Evolutionary conservation across 139 green algal genomes (phyloP), one percentile per base, ranked within the genome.

Genomic region (Chlamydomonas sphaeroides): DNA sequence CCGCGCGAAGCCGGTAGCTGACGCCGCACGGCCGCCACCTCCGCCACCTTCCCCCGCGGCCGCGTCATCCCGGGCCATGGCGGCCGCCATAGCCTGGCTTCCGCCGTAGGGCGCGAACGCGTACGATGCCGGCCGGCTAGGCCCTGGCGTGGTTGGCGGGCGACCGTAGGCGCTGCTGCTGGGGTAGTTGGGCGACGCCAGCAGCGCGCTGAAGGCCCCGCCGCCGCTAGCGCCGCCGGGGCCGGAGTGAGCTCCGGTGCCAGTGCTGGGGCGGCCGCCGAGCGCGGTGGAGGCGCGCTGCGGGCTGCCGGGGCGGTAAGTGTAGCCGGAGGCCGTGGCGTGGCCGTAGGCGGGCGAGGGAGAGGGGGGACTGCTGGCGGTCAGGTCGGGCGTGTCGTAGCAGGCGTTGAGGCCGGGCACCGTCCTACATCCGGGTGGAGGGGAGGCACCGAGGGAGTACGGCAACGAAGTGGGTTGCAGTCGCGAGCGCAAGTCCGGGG

Each of bases 131-230:
- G 36, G 21, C 8, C 65, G 20, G 36, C 38, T 26, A n/a, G n/a
- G n/a, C n/a, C n/a, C n/a, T n/a, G n/a, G n/a, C n/a, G n/a, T n/a
- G n/a, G n/a, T n/a, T n/a, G n/a, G n/a, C n/a, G n/a, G n/a, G n/a
- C n/a, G n/a, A n/a, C n/a, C n/a, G n/a, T n/a, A n/a, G 14, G 39
- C 68, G 15, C 10, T 25, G 41, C 41, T 61, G 41, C 5, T n/a
- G n/a, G 45, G 42, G 68, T 61, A 63, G 68, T 61, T 76, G 33
- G 65, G 72, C 25, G 56, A 41, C 8, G 38, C 5, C 28, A 80
- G 72, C 10, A 80, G 39, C 39, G 72, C 72, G 38, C 38, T 69
- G 53, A 80, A 80, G 25, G 72, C 56, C n/a, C n/a, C n/a, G n/a
- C n/a, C n/a, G n/a, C n/a, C n/a, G n/a, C n/a, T n/a, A n/a, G n/a